phyloP scores from a whole-genome alignment of 352 stramenopile genomes.

The Pythium graminicola region DNA sequence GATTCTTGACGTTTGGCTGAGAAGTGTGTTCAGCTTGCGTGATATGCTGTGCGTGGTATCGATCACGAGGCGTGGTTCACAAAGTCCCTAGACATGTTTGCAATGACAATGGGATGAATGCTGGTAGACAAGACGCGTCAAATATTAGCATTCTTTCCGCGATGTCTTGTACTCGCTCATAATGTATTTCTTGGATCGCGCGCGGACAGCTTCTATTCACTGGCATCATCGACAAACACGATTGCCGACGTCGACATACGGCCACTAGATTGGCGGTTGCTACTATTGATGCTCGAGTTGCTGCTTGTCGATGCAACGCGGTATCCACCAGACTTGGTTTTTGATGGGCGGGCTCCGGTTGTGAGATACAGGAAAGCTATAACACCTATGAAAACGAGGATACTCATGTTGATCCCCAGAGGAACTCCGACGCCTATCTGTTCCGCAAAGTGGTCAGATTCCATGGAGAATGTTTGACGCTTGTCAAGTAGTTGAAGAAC shows the following conservation, averaged over 20 bases:
- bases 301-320: slow-evolving; percentile 26
- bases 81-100: no score
- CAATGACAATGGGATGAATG: no score
- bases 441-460: slow-evolving; percentile 53
- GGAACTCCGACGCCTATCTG: slow-evolving; percentile 62
- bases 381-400: slow-evolving; percentile 47
- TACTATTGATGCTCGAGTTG: slow-evolving; percentile 34
- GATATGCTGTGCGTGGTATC: no score
- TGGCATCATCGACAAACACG: slow-evolving; percentile 65
- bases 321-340: slow-evolving; percentile 24
- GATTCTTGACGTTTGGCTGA: no score
- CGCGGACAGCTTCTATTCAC: slow-evolving; percentile 33
- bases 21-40: no score
- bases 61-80: no score
- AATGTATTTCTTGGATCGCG: neutral
- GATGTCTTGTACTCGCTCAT: neutral
- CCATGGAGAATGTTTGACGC: slow-evolving; percentile 45
- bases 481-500: slow-evolving; percentile 57
- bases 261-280: neutral
- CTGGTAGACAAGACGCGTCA: no score
- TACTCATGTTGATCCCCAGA: slow-evolving; percentile 58
- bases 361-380: slow-evolving; percentile 49
- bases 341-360: slow-evolving; percentile 17
- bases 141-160: no score
- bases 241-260: slow-evolving; percentile 47